Evolutionary conservation across 306 rosid species (phyloP).

Genomic region (Vigna mungo): DNA sequence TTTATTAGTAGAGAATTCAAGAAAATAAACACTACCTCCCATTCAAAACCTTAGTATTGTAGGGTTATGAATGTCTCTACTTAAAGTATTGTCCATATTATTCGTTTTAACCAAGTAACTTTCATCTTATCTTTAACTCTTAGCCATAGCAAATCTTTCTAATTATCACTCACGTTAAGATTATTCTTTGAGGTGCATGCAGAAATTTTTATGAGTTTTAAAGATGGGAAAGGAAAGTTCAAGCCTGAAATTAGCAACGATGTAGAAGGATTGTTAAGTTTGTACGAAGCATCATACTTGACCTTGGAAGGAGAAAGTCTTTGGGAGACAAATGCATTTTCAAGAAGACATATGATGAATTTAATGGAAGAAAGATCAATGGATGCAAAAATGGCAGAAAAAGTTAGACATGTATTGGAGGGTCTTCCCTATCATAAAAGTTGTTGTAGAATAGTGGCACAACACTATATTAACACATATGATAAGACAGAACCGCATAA

Average conservation of each 20-base stretch:
- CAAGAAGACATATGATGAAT: neutral
- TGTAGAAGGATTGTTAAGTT: neutral
- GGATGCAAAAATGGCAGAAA: neutral
- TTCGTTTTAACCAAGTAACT: no score
- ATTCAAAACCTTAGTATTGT: no score
- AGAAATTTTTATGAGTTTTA: neutral
- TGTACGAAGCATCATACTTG: neutral
- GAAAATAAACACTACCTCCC: no score
- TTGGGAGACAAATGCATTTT: conserved; percentile 1
- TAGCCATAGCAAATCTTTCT: no score
- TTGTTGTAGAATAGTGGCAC: conserved; percentile 16
- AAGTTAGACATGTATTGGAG: neutral
- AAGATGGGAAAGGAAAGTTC: neutral
- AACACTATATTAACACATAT: conserved; percentile 44
- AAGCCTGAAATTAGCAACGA: neutral
- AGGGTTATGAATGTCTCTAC: no score
- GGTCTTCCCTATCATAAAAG: neutral
- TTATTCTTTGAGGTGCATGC: neutral
- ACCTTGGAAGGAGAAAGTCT: neutral
- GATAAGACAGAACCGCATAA: conserved; percentile 23
- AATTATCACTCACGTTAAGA: neutral
- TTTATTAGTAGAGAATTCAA: no score
- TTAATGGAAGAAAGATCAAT: neutral
- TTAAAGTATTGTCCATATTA: no score
- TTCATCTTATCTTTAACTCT: no score